Percentiles rank a stretch among this genome's conserved stretches.
Conservation (phyloP, 768 basidiomycete species). For the Panaeolus cyanescens region DNA sequence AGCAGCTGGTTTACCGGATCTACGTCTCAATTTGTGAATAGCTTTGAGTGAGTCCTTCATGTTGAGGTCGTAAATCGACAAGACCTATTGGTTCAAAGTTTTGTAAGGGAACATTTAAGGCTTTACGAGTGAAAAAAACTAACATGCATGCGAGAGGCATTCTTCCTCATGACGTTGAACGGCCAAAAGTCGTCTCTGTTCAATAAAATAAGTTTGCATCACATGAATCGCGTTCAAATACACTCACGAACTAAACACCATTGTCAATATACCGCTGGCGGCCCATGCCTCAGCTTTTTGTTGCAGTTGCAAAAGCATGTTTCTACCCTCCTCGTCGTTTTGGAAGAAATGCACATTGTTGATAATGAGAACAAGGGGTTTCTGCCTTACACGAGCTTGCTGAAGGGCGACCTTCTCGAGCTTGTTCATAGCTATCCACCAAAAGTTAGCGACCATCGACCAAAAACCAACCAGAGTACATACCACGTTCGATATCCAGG, state of each 20-base stretch:
- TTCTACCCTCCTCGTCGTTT: slow-evolving; percentile 75
- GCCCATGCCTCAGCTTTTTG: slow-evolving; percentile 88
- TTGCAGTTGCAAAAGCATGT: slow-evolving; percentile 84
- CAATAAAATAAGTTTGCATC: slow-evolving; percentile 11
- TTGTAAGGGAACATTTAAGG: neutral
- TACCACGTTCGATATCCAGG: slow-evolving; percentile 81
- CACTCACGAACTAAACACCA: slow-evolving; percentile 76
- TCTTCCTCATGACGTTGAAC: slow-evolving; percentile 68
- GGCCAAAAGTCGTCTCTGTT: slow-evolving; percentile 85
- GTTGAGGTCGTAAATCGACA: slow-evolving; percentile 74
- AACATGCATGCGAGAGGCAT: slow-evolving; percentile 75
- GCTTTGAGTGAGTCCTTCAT: slow-evolving; percentile 60
- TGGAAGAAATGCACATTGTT: slow-evolving; percentile 79
- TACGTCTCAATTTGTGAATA: slow-evolving; percentile 50
- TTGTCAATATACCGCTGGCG: slow-evolving; percentile 77
- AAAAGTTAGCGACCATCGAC: slow-evolving; percentile 2
- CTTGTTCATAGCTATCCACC: slow-evolving; percentile 67
- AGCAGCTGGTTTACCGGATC: slow-evolving; percentile 31
- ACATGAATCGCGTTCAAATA: slow-evolving; percentile 7
- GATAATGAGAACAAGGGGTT: slow-evolving; percentile 78
- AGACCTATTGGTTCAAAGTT: slow-evolving; percentile 40
- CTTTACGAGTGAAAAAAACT: neutral
- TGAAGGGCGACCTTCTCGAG: slow-evolving; percentile 83
- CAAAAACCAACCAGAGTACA: neutral
- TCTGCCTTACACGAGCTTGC: slow-evolving; percentile 52